A percentile compares a stretch with the other conserved stretches of the same genome.
These are phyloP conservation scores for Acanthamoeba castellanii DNA, from an alignment of 208 protist species.

Conservation along the genomic window DNA sequence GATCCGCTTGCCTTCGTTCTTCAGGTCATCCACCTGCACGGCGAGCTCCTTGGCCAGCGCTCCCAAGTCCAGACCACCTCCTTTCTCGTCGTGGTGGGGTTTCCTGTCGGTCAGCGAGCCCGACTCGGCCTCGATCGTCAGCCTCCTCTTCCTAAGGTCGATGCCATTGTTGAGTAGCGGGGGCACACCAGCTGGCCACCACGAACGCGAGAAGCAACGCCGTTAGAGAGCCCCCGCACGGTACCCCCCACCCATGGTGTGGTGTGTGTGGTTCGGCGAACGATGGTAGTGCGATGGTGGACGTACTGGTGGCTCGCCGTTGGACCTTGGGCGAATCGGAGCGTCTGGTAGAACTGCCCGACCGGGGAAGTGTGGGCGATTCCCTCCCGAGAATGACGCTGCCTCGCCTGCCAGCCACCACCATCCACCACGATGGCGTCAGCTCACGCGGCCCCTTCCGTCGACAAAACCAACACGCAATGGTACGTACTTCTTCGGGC, in stretches of 20 bases:
- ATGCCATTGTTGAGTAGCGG: background rate
- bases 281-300: background rate
- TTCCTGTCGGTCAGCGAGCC: background rate
- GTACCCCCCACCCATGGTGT: too few species aligned
- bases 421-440: background rate
- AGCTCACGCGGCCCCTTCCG: too few species aligned
- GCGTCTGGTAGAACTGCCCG: too few species aligned
- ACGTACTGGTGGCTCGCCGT: background rate
- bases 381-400: background rate
- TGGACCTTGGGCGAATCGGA: too few species aligned
- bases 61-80: background rate
- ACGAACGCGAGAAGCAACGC: background rate
- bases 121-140: background rate
- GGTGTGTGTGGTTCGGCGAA: too few species aligned
- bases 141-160: too few species aligned
- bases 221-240: too few species aligned
- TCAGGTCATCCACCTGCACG: background rate
- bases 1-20: background rate
- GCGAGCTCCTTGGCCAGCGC: constrained; percentile 6
- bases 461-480: background rate
- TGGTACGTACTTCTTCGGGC: background rate
- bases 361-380: background rate
- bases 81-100: background rate
- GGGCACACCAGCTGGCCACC: background rate
- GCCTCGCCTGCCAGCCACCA: background rate